These are phyloP conservation scores for Ilyonectria robusta DNA, from an alignment of 2,329 filamentous ascomycete species.

Conservation along the genomic window DNA sequence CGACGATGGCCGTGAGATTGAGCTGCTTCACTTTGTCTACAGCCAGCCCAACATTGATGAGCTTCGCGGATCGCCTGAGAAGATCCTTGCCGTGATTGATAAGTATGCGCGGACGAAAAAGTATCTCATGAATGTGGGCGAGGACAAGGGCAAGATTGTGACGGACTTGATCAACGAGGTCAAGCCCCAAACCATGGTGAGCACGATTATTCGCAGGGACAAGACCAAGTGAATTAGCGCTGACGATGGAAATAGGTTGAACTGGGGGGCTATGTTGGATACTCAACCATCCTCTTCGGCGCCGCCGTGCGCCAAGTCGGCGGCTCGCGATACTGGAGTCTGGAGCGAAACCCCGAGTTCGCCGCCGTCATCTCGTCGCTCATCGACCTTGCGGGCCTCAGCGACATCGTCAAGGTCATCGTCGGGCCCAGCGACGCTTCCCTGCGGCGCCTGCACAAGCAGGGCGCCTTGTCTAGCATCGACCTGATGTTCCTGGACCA, in stretches of 20 bases:
- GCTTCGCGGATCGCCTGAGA: constrained; percentile 74
- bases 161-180: constrained; percentile 75
- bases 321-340: constrained; percentile 76
- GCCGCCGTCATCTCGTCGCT: constrained; percentile 77
- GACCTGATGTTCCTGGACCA: constrained; percentile 87
- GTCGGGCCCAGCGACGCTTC: constrained; percentile 79
- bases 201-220: not conserved
- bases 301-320: constrained; percentile 74
- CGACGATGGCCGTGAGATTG: constrained; percentile 81
- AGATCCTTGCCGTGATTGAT: constrained; percentile 79
- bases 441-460: constrained; percentile 70
- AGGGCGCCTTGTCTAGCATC: constrained; percentile 69
- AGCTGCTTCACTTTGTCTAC: constrained; percentile 80
- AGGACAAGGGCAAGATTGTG: constrained; percentile 81
- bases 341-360: constrained; percentile 83
- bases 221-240: too few species aligned
- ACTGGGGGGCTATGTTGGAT: constrained; percentile 85
- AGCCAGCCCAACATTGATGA: constrained; percentile 71
- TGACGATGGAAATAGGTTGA: constrained; percentile 66
- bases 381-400: constrained; percentile 82
- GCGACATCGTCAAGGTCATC: constrained; percentile 77
- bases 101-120: constrained; percentile 72
- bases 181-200: constrained; percentile 76
- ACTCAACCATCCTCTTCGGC: constrained; percentile 84
- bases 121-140: constrained; percentile 86